Evolutionary conservation across 129 eudicot genomes (phyloP), one percentile per base, ranked within the genome.

Genomic region (Flaveria bidentis): DNA sequence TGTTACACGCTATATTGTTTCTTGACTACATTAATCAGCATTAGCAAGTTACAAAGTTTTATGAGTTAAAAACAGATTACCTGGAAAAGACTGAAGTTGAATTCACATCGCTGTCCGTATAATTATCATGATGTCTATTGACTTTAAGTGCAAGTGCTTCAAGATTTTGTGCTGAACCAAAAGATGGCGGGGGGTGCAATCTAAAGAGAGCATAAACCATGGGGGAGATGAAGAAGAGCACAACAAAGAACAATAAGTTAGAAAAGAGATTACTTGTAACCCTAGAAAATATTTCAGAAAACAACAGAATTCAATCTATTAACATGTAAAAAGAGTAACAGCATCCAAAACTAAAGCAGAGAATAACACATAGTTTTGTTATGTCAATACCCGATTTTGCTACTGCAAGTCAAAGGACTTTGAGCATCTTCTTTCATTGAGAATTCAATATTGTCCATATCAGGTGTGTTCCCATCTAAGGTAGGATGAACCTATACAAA

Each of bases 141-240:
- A 80, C 78, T 76, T 83, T 79, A 76, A 79, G 75, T 66, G 80
- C 89, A 83, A 84, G 88, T 57, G 63, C 87, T 67, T 83, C 90
- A 56, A 88, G 94, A 83, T 86, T 86, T 66, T 75, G 89, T 50
- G 84, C 77, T 66, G 97, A 86, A 56, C 97, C 93, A 85, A 91
- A 91, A 52, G 97, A 80, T 3, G 97, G 97, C 9, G 93, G 96
- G 1, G 89, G 89, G 65, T 86, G 96, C 78, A 75, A 75, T 70
- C 93, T 88, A 76, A 28, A 52, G 55, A 76, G 65, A 72, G 22
- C 14, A 58, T 58, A 18, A 51, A 30, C 58, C 66, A 70, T 50
- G n/a, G 50, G 61, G 20, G 61, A 71, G 45, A 74, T 9, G 26
- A 47, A 60, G 33, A 66, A 80, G 25, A 66, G 28, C 76, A 78